A percentile compares a stretch with the other conserved stretches of the same genome.
Evolutionary conservation across 306 rosid genomes (phyloP).

Genomic region (Spatholobus suberectus): DNA sequence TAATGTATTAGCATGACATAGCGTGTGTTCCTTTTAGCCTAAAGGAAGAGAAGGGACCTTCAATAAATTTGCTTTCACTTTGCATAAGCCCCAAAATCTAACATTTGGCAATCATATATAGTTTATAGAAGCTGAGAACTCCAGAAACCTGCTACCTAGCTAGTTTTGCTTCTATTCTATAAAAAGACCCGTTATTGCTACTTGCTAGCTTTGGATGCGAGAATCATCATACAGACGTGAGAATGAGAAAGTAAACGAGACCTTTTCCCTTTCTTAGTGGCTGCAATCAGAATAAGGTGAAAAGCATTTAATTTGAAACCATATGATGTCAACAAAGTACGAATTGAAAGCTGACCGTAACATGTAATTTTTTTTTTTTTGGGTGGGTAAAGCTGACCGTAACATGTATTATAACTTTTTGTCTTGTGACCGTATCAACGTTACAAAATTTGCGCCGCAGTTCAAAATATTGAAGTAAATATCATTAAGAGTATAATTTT

Average conservation of each 20-base stretch:
- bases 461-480: background rate
- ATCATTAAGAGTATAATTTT: too few relatives aligned
- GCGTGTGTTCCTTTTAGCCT: background rate
- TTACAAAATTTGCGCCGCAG: background rate
- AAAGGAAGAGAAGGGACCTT: background rate
- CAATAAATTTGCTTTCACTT: background rate
- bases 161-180: background rate
- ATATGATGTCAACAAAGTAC: conserved; percentile 22
- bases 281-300: conserved; percentile 13
- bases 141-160: background rate
- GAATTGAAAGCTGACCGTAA: background rate
- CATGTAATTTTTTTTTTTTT: too few relatives aligned
- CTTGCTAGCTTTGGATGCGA: conserved; percentile 7
- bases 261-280: background rate
- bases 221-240: conserved; percentile 4
- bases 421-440: background rate
- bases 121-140: background rate
- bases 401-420: background rate
- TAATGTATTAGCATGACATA: background rate
- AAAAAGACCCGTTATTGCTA: background rate
- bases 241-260: background rate
- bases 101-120: conserved; percentile 4
- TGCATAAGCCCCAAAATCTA: background rate
- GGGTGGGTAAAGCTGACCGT: too few relatives aligned
- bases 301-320: conserved; percentile 16